Evolutionary conservation across 2,329 filamentous ascomycete genomes (phyloP), one percentile per base, ranked within the genome.

Genomic region (Epichloe uncinata): DNA sequence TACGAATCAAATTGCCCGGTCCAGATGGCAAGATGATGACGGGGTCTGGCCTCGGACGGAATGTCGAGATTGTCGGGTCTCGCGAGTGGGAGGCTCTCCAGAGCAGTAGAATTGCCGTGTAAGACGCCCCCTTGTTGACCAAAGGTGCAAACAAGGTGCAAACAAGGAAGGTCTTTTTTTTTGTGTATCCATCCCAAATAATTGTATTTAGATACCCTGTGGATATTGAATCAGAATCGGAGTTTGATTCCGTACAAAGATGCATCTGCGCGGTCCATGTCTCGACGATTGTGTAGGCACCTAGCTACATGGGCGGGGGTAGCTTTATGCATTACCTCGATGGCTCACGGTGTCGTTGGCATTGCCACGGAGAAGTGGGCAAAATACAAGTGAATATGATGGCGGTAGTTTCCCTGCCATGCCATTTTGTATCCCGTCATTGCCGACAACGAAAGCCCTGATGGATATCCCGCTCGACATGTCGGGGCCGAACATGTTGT

Each of bases 11-110:
- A 35, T 61, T 80, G 44, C 73, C 74, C 5, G 72, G 67, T 11
- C 50, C 53, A 3, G 67, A 73, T 37, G 73, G 71, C 45, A 76
- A 75, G 62, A 57, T 64, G 52, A 60, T 70, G 45, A 55, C 63
- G 5, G 69, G 51, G 37, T 33, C 41, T 22, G 49, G 66, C 9
- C 53, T 58, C 12, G 64, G 65, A 12, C 57, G 63, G 16, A 50
- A 47, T 13, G 72, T 79, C 45, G 70, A 73, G 55, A 74, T 80
- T 58, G 70, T 74, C 3, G 74, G 74, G 52, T 73, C 72, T 16
- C 63, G 66, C 48, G 75, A 78, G 62, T 80, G 77, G 77, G 75
- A 78, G 56, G 70, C 68, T 13, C 57, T 79, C 50, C 73, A 77
- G 60, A 73, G 73, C 42, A 64, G 69, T 42, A 58, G 63, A 26